Conservation (phyloP, 1,139 yeast genomes). For the Debaryomyces subglobosus region DNA sequence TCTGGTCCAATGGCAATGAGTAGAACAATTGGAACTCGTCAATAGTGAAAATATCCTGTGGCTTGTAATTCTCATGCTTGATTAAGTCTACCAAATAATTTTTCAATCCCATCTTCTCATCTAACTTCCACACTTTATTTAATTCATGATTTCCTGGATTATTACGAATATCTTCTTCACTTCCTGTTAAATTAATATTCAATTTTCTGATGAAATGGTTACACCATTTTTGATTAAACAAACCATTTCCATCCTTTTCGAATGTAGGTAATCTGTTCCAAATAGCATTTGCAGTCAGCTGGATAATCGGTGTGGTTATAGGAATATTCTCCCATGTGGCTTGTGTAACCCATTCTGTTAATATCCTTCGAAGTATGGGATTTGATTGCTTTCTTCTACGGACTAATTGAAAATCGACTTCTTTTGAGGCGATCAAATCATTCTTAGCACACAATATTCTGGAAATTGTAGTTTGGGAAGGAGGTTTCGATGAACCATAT, state of each 20-base stretch:
- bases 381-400: conserved; percentile 60
- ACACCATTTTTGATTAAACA: conserved; percentile 69
- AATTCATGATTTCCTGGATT: conserved; percentile 41
- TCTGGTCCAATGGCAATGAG: conserved; percentile 63
- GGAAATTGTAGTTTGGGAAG: conserved; percentile 71
- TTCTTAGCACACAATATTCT: conserved; percentile 61
- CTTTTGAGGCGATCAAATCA: conserved; percentile 60
- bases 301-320: conserved; percentile 63
- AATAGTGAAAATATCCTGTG: conserved; percentile 59
- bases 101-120: conserved; percentile 53
- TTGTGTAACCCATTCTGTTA: conserved; percentile 71
- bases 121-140: conserved; percentile 64
- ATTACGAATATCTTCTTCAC: conserved; percentile 42
- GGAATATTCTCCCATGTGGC: conserved; percentile 71
- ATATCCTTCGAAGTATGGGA: conserved; percentile 56
- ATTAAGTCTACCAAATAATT: conserved; percentile 37
- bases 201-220: conserved; percentile 57
- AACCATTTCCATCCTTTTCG: conserved; percentile 63
- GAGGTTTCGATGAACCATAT: conserved; percentile 54
- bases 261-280: conserved; percentile 62
- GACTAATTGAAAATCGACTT: conserved; percentile 56
- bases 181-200: conserved; percentile 53
- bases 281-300: conserved; percentile 64
- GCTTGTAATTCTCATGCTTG: conserved; percentile 38
- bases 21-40: conserved; percentile 67